A percentile compares a stretch with the other conserved stretches of the same genome.
These are phyloP conservation scores for Gyrodon lividus DNA, from an alignment of 768 basidiomycete genomes.

Conservation along the genomic window DNA sequence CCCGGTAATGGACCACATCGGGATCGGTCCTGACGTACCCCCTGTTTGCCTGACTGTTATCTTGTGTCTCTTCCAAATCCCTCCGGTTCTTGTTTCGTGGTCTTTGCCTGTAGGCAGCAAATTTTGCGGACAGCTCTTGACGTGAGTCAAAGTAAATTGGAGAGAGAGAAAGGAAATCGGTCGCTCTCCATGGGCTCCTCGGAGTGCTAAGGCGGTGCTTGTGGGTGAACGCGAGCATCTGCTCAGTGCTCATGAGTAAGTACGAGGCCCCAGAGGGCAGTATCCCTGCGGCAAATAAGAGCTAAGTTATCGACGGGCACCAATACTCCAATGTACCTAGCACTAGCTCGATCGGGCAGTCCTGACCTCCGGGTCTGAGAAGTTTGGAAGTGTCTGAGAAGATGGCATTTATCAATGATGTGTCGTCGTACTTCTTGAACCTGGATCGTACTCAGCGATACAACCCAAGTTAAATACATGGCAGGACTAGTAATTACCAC, in stretches of 20 bases:
- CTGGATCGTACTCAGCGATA: conserved; percentile 3
- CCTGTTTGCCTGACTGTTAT: conserved; percentile 45
- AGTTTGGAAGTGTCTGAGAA: conserved; percentile 25
- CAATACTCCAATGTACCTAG: conserved; percentile 34
- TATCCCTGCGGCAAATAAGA: conserved; percentile 36
- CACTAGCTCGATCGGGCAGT: conserved; percentile 39
- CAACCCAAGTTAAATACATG: not conserved
- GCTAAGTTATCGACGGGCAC: not conserved
- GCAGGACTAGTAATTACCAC: conserved; percentile 15
- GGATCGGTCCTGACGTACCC: conserved; percentile 28
- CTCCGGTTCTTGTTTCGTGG: conserved; percentile 31
- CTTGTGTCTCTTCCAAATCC: conserved; percentile 16
- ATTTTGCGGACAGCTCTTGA: conserved; percentile 37
- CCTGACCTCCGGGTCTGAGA: conserved; percentile 28
- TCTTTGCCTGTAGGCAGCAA: conserved; percentile 40
- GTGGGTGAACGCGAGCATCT: conserved; percentile 25
- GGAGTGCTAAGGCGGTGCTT: conserved; percentile 14
- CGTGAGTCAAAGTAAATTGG: conserved; percentile 41
- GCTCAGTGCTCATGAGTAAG: conserved; percentile 39
- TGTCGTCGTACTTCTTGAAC: conserved; percentile 37
- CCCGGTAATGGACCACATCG: conserved; percentile 31
- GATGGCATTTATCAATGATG: conserved; percentile 31
- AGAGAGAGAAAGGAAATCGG: conserved; percentile 45
- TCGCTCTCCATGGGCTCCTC: conserved; percentile 13
- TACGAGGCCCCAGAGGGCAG: conserved; percentile 44